Conservation (phyloP, 2,329 filamentous ascomycete species). For the Aspergillus neotritici region DNA sequence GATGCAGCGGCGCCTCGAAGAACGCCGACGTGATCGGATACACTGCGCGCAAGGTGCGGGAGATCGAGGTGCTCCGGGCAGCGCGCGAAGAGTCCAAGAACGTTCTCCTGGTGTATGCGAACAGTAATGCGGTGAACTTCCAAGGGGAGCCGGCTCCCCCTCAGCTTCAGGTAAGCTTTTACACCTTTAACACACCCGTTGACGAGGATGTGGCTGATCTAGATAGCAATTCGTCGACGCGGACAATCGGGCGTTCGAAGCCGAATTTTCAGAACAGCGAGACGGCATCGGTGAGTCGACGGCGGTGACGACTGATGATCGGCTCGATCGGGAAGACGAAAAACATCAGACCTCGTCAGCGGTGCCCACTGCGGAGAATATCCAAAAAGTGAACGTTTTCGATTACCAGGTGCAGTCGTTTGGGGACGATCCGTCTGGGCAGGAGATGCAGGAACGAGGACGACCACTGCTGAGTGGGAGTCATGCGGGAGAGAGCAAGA, state of each 20-base stretch:
- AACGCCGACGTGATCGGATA: slow-evolving; percentile 36
- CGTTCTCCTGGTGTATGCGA: slow-evolving; percentile 57
- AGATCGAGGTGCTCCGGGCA: slow-evolving; percentile 51
- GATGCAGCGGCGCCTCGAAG: slow-evolving; percentile 15
- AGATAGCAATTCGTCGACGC: slow-evolving; percentile 43
- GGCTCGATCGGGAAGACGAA: too few relatives aligned
- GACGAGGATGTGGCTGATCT: slow-evolving; percentile 11
- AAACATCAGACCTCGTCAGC: slow-evolving; percentile 2
- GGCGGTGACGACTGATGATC: too few relatives aligned
- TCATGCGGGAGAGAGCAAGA: too few relatives aligned
- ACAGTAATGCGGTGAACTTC: slow-evolving; percentile 41
- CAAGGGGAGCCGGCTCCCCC: slow-evolving; percentile 27
- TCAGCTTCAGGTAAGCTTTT: slow-evolving; percentile 32
- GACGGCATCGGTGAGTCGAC: neutral
- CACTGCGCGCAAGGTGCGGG: slow-evolving; percentile 40
- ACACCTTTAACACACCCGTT: neutral
- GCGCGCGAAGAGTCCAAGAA: slow-evolving; percentile 48
- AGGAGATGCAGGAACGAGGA: slow-evolving; percentile 39
- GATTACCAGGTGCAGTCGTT: slow-evolving; percentile 37
- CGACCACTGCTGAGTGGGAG: slow-evolving; percentile 19
- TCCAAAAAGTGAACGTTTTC: slow-evolving; percentile 30
- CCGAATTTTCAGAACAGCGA: slow-evolving; percentile 22
- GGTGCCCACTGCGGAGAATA: slow-evolving; percentile 2
- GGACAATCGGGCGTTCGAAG: slow-evolving; percentile 43
- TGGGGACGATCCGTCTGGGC: slow-evolving; percentile 25